These are phyloP conservation scores for Peltaster fructicola DNA, from an alignment of 2,329 filamentous ascomycete genomes.

Conservation along the genomic window DNA sequence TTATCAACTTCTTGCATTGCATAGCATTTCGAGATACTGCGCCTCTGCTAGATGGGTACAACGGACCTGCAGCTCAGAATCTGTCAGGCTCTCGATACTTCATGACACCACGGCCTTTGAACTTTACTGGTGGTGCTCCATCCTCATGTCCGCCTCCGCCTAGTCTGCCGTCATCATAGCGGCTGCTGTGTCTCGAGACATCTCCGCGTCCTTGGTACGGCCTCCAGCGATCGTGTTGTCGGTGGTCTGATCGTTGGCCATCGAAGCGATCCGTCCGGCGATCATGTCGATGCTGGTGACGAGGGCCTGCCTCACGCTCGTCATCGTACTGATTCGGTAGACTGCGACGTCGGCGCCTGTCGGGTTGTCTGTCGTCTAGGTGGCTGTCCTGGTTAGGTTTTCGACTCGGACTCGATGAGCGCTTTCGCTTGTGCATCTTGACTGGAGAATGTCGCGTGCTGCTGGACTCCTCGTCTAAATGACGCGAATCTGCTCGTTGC, in stretches of 20 bases:
- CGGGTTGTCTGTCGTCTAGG: conserved; percentile 2
- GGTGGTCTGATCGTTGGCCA: conserved; percentile 4
- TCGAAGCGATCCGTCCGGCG: conserved; percentile 5
- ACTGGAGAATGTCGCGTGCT: conserved; percentile 9
- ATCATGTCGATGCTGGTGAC: too few relatives aligned
- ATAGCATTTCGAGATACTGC: too few relatives aligned
- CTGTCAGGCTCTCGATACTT: conserved; percentile 18
- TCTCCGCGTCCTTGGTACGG: conserved; percentile 23
- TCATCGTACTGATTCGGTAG: conserved; percentile 20
- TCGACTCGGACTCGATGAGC: conserved; percentile 17
- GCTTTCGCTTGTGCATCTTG: conserved; percentile 19
- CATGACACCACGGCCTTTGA: conserved; percentile 25
- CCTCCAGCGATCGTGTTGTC: conserved; percentile 12
- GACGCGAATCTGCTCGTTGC: conserved; percentile 14
- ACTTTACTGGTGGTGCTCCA: conserved; percentile 19
- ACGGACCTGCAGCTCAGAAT: conserved; percentile 7
- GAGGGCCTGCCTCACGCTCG: conserved; percentile 5
- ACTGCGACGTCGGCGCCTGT: conserved; percentile 18
- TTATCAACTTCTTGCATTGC: too few relatives aligned
- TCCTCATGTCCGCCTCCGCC: conserved; percentile 7
- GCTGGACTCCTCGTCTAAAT: conserved; percentile 11
- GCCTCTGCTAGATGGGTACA: too few relatives aligned
- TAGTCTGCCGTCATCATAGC: conserved; percentile 28
- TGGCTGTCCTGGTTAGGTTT: conserved; percentile 8
- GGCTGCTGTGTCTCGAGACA: too few relatives aligned